Evolutionary conservation across 345 rosid species (phyloP), one percentile per base, ranked within the genome.

Genomic region (Eucalyptus pauciflora): DNA sequence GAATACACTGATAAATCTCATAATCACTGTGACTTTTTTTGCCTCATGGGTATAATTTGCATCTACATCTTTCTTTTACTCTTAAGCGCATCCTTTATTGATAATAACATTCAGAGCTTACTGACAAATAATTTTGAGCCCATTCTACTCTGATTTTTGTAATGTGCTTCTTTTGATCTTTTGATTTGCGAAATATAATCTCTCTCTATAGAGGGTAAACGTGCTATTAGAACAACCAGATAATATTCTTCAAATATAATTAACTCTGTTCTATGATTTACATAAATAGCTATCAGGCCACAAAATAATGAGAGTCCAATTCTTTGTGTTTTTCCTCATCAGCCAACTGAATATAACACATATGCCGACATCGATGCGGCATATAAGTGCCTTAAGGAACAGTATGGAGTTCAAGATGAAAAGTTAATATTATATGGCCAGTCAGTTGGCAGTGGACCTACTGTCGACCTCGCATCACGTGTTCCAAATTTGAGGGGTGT

Each of bases 371-470:
- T 96, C 90, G 98, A 96, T 89, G 96, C 99, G 17, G 95, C 92
- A 46, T 96, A 98, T 91, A 94, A 90, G 60, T 98, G 99, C 91
- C 97, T 98, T 85, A 95, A 90, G 92, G 99, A 98, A 85, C 95
- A 93, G 54, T 98, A 95, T 89, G 99, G 97, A 45, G 94, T 98
- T 33, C 94, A 94, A 91, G 99, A 98, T 90, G 99, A 98, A 81
- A 96, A 96, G 88, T 89, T 96, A 89, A 98, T 98, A 91, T 90
- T 96, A 87, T 98, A 96, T 83, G 99, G 99, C 46, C 99, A 98
- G 91, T 98, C 99, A 88, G 99, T 98, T 87, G 99, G 99, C 86
- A 96, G 98, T 89, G 99, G 99, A 88, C 99, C 99, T 3, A 98
- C 99, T 7, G 93, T 97, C 90, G 99, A 98, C 92, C 96, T 98